Evolutionary conservation across 2,329 filamentous ascomycete species (phyloP).

Genomic region (Orbilia brochopaga): DNA sequence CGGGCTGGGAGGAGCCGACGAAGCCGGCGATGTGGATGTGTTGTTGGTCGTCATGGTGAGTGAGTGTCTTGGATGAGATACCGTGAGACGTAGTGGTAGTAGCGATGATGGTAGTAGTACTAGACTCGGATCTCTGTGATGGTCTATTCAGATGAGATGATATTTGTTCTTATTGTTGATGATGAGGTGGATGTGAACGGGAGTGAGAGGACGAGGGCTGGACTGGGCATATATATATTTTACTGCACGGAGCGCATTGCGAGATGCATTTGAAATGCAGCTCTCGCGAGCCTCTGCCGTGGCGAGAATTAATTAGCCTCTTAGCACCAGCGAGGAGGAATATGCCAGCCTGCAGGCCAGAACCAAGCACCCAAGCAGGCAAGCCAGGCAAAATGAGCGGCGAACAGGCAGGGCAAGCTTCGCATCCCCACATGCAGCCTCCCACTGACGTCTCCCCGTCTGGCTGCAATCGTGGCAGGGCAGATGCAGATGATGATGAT

Average conservation of each 20-base stretch:
- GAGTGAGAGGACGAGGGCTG: too few relatives aligned
- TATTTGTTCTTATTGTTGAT: too few relatives aligned
- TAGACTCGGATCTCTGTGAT: too few relatives aligned
- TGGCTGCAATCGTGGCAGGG: background rate
- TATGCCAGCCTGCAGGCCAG: background rate
- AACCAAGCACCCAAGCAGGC: background rate
- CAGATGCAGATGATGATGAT: background rate
- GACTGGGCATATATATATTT: too few relatives aligned
- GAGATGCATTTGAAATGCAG: background rate
- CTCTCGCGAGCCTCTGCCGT: too few relatives aligned
- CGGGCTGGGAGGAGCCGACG: slow-evolving; percentile 34
- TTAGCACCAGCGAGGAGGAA: too few relatives aligned
- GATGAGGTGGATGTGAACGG: too few relatives aligned
- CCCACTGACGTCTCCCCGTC: background rate
- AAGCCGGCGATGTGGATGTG: background rate
- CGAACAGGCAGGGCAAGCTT: slow-evolving; percentile 1
- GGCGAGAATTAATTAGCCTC: too few relatives aligned
- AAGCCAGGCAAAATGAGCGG: background rate
- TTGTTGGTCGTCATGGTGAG: slow-evolving; percentile 26
- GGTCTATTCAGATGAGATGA: too few relatives aligned
- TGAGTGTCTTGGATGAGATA: background rate
- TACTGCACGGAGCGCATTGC: background rate
- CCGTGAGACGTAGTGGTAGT: too few relatives aligned
- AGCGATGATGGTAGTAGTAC: too few relatives aligned
- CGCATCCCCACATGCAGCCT: background rate